phyloP scores from a whole-genome alignment of 768 basidiomycete species.

The Pholiota microspora region DNA sequence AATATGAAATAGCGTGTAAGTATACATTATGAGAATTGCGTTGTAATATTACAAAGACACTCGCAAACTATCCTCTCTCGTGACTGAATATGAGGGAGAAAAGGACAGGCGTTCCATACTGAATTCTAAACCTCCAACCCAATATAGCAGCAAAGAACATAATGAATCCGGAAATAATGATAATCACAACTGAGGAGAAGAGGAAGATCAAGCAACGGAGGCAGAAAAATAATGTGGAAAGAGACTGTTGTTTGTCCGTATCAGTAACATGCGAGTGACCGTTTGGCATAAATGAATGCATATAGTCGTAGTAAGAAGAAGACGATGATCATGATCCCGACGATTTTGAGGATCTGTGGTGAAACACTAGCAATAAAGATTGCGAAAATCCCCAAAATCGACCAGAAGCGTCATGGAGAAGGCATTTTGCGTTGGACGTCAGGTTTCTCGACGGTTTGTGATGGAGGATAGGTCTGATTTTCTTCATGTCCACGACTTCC shows the following conservation, averaged over 20 bases:
- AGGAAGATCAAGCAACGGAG: neutral
- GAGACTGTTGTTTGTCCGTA: neutral
- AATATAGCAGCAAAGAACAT: neutral
- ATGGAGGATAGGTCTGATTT: neutral
- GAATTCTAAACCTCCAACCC: neutral
- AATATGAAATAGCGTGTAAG: neutral
- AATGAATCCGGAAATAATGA: neutral
- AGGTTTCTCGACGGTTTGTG: neutral
- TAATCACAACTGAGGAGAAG: neutral
- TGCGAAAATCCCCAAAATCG: constrained; percentile 19
- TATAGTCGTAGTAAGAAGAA: constrained; percentile 1
- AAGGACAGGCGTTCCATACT: neutral
- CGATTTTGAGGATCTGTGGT: constrained; percentile 20
- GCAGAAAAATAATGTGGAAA: neutral
- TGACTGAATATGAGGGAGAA: neutral
- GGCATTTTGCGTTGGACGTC: neutral
- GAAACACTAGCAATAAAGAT: constrained; percentile 9
- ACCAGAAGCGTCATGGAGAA: constrained; percentile 21
- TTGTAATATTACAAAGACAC: neutral
- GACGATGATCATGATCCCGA: constrained; percentile 5
- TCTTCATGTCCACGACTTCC: neutral
- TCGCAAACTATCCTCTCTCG: neutral
- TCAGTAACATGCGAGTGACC: neutral
- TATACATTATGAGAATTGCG: neutral
- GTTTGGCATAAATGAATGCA: neutral